Conservation (phyloP, 2,329 filamentous ascomycete genomes). For the Epichloe festucae region DNA sequence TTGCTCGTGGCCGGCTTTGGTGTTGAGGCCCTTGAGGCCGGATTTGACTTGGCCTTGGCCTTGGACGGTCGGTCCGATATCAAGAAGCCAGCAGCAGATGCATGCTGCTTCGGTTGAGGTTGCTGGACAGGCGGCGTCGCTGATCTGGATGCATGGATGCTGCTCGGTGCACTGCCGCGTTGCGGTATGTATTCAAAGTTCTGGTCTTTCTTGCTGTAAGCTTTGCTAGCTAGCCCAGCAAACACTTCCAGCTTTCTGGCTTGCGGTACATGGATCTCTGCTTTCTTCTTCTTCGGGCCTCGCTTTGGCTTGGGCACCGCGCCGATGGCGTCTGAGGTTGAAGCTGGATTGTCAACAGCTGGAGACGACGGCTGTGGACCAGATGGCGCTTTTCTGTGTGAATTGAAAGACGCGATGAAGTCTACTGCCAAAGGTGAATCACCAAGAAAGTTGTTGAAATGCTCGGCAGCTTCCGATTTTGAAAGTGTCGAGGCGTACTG, state of each 20-base stretch:
- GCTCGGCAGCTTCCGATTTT: conserved; percentile 64
- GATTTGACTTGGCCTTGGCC: conserved; percentile 40
- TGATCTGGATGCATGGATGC: conserved; percentile 23
- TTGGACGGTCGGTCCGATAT: conserved; percentile 62
- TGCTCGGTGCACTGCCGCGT: conserved; percentile 27
- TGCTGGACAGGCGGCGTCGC: conserved; percentile 19
- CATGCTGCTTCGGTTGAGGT: conserved; percentile 37
- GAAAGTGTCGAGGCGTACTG: conserved; percentile 69
- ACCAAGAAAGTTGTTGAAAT: conserved; percentile 79
- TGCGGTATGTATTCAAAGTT: conserved; percentile 61
- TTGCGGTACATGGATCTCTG: conserved; percentile 48
- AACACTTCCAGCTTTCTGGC: conserved; percentile 48
- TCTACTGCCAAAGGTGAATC: conserved; percentile 66
- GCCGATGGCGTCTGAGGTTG: conserved; percentile 18
- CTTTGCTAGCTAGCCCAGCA: conserved; percentile 51
- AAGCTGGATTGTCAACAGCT: neutral
- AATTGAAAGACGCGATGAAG: conserved; percentile 73
- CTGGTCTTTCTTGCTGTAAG: conserved; percentile 60
- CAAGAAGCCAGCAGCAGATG: conserved; percentile 56
- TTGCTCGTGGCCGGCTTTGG: conserved; percentile 36
- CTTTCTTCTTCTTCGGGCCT: conserved; percentile 43
- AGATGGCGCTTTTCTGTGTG: conserved; percentile 35
- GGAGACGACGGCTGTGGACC: conserved; percentile 3
- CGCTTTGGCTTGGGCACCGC: conserved; percentile 36
- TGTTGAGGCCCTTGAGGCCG: conserved; percentile 38